Base-by-base conservation (phyloP, 768 basidiomycete genomes). In the Lactarius quietus region DNA sequence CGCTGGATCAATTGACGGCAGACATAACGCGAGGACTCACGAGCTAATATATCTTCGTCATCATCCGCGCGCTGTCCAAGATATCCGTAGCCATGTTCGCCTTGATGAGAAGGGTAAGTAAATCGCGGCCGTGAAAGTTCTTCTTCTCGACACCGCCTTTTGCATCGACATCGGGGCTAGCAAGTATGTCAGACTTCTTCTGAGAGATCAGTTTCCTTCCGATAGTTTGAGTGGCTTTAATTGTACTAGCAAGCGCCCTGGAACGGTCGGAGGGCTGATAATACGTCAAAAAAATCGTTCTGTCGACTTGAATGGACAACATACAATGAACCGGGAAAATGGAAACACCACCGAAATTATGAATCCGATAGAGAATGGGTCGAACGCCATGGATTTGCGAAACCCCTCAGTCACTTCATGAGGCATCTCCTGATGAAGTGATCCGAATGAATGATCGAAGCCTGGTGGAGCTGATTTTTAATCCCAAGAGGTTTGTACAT, bases 41-140 rank as follows among this genome's bases (percentile, higher is more conserved):
- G 83, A 7, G 78, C 77, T 2, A 87, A 64, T 18, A 90, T 84
- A 65, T 90, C 88, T 33, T 80, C 79, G 62, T 90, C 88, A 0
- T 80, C 75, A 90, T 75, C 41, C 76, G 76, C 71, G 87, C 86
- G 53, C 69, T 76, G 7, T 82, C 81, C 0, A 83, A 81, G 5
- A 86, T 68, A 70, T 90, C 85, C 1, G 80, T 82, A 0, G 84
- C 81, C 76, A 86, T 81, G 71, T 90, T 90, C 4, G 88, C 87
- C 64, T 80, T 79, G 51, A 89, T 76, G 4, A 90, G 76, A 29
- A 88, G 70, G 0, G 84, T 84, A 4, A 90, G 76, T 3, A 90
- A 71, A 74, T 89, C 88, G 20, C 84, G 80, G 26, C 78, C 78
- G 0, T 68, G 69, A 12, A 77, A 56, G 14, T 58, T 70, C n/a